Base-by-base conservation (phyloP, 305 asterid species). In the Rubia peregrina region DNA sequence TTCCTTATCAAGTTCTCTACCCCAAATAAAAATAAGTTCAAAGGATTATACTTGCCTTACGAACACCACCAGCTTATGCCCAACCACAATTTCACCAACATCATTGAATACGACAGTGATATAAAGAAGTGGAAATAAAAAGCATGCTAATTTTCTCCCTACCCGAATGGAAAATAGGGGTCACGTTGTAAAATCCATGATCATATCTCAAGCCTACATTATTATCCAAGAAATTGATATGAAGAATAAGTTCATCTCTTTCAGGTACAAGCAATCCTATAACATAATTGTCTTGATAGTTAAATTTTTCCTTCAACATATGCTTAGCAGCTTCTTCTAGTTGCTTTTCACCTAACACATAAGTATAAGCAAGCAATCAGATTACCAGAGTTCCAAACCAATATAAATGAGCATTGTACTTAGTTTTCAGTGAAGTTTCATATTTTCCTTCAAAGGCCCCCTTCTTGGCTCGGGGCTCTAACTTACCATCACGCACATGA, bases 61-160 rank as follows among this genome's bases (percentile, higher is more conserved):
- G 87, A 21, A 94, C 97, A 68, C 99, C 99, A 72, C 99, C 99
- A 44, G 96, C 98, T 76, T 94, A 91, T 69, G 89, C 76, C 70
- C 99, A 98, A 59, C 91, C 99, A 94, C 95, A 82, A 94, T 94
- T 73, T 96, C 99, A 71, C 99, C 96, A 81, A 85, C 84, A 76
- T 93, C 97, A 85, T 94, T 94, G 78, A 88, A 79, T 68, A 81
- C 42, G 72, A 91, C 96, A 79, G 99, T 98, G 78, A 91, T 82
- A 96, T 94, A 90, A 57, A 84, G 80, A 74, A 79, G 80, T 57
- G 30, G 68, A 78, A 41, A 61, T 13, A 65, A 12, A 71, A 22
- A 71, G 74, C 73, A 33, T 13, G 71, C 40, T 43, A 73, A 56
- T 71, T 67, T 14, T 1, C 3, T 30, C 33, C 33, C 33, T 30